Evolutionary conservation across 208 protist species (phyloP).

Genomic region (Leishmania arabica): DNA sequence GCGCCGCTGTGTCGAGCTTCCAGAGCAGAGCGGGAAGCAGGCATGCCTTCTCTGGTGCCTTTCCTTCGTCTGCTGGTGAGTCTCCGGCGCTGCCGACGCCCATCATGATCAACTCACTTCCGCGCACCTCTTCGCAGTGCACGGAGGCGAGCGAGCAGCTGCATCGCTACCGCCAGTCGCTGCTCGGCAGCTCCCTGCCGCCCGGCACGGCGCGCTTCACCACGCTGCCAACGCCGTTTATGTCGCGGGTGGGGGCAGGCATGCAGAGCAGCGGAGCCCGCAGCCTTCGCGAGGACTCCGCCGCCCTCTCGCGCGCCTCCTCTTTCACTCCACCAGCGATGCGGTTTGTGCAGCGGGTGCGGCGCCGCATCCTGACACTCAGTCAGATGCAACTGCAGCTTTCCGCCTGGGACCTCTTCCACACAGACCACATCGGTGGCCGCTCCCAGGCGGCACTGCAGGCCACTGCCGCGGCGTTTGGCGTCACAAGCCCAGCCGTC

Average conservation of each 20-base stretch:
- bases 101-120: constrained; percentile 17
- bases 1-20: not conserved
- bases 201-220: constrained; percentile 19
- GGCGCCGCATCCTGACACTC: constrained; percentile 19
- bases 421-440: not conserved
- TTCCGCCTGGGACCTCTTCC: constrained; percentile 26
- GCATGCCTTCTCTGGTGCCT: not conserved
- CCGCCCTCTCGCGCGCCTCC: constrained; percentile 22
- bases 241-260: constrained; percentile 7
- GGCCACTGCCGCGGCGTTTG: not conserved
- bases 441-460: constrained; percentile 2
- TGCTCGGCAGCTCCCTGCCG: constrained; percentile 7
- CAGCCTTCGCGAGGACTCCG: constrained; percentile 31
- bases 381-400: constrained; percentile 7
- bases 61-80: not conserved
- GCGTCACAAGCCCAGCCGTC: not conserved
- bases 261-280: constrained; percentile 10
- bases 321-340: constrained; percentile 19
- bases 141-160: constrained; percentile 22
- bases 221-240: constrained; percentile 26
- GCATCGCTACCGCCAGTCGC: constrained; percentile 12
- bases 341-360: constrained; percentile 27
- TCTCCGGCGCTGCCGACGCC: constrained; percentile 14
- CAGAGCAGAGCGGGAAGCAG: constrained; percentile 4
- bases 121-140: constrained; percentile 27